A percentile compares a stretch with the other conserved stretches of the same genome.
These are phyloP conservation scores for Fonsecaea erecta DNA, from an alignment of 2,329 filamentous ascomycete species.

Conservation along the genomic window DNA sequence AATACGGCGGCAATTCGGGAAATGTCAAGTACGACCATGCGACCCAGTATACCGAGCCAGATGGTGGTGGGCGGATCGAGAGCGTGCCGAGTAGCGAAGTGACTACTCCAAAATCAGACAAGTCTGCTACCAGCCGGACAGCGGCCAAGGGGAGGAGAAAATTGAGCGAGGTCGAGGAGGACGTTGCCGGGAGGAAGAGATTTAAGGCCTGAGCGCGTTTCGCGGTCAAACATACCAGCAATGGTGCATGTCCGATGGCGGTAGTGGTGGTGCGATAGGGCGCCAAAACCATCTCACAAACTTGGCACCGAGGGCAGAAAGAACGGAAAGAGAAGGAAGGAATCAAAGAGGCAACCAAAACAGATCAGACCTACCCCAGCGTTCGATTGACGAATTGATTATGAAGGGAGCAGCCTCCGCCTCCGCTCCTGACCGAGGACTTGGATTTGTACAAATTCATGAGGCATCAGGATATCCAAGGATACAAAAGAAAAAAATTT, in stretches of 20 bases:
- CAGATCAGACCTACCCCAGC: neutral
- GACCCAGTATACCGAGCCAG: conserved; percentile 41
- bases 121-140: neutral
- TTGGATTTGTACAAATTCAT: neutral
- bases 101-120: conserved; percentile 45
- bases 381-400: neutral
- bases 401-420: neutral
- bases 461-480: neutral
- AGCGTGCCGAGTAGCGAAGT: conserved; percentile 52
- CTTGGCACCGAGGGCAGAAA: neutral
- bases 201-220: neutral
- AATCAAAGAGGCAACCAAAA: neutral
- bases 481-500: neutral
- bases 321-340: neutral
- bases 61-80: conserved; percentile 44
- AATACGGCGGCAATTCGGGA: conserved; percentile 18
- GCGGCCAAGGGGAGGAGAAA: conserved; percentile 25
- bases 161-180: conserved; percentile 20
- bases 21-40: conserved; percentile 28
- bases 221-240: neutral
- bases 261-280: neutral
- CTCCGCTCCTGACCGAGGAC: neutral
- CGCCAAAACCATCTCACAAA: neutral
- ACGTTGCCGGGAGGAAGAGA: conserved; percentile 20
- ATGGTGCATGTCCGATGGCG: neutral